phyloP scores from a whole-genome alignment of 1,139 yeast genomes.

The Debaryomyces fabryi region DNA sequence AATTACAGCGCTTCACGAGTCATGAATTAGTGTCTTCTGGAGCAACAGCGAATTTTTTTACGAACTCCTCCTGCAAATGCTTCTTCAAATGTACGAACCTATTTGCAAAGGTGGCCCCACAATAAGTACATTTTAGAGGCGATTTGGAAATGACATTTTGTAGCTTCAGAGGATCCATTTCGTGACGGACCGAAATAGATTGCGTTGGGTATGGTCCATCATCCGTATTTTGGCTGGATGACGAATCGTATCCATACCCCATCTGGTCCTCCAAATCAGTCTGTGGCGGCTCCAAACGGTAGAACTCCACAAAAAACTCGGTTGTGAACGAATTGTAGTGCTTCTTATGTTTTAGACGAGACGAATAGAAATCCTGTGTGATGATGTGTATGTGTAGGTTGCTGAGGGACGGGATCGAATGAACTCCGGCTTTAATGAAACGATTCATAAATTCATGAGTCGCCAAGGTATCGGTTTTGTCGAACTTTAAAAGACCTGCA shows the following conservation, averaged over 20 bases:
- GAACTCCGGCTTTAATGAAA: slow-evolving; percentile 65
- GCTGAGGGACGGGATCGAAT: slow-evolving; percentile 67
- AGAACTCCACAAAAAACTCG: slow-evolving; percentile 61
- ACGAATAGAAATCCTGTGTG: slow-evolving; percentile 62
- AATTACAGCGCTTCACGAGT: not conserved
- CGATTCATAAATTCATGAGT: slow-evolving; percentile 26
- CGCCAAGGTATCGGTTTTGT: slow-evolving; percentile 14
- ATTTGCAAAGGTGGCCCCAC: slow-evolving; percentile 48
- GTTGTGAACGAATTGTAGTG: slow-evolving; percentile 78
- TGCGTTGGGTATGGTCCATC: slow-evolving; percentile 9
- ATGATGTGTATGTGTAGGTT: slow-evolving; percentile 76
- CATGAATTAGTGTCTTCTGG: not conserved
- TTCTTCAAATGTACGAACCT: slow-evolving; percentile 49
- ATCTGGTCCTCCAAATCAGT: not conserved
- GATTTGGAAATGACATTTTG: slow-evolving; percentile 27
- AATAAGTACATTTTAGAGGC: slow-evolving; percentile 53
- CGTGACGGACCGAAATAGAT: slow-evolving; percentile 19
- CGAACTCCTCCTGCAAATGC: slow-evolving; percentile 52
- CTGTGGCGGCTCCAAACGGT: slow-evolving; percentile 20
- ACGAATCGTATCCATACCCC: not conserved
- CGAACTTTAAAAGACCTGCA: slow-evolving; percentile 21
- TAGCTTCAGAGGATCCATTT: slow-evolving; percentile 19
- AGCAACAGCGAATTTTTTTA: slow-evolving; percentile 16
- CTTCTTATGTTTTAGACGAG: slow-evolving; percentile 56
- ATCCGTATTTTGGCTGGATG: slow-evolving; percentile 12